Conservation (phyloP, 345 rosid species). For the Pelargonium nanum region DNA sequence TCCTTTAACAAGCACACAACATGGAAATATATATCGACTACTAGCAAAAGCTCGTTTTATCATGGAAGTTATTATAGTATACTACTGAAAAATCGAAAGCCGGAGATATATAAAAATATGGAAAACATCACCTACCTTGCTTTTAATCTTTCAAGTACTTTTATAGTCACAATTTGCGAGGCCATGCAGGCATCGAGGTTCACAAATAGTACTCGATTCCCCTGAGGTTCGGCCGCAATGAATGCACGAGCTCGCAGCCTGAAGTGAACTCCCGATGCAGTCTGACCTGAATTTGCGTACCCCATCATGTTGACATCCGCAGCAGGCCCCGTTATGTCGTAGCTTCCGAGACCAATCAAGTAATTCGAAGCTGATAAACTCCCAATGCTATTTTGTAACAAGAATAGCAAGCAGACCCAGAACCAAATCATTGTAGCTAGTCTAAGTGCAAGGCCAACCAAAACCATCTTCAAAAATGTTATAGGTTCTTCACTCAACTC, state of each 20-base stretch:
- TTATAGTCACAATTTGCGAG: slow-evolving; percentile 53
- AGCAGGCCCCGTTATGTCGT: slow-evolving; percentile 78
- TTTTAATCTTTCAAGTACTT: slow-evolving; percentile 59
- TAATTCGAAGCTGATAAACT: slow-evolving; percentile 28
- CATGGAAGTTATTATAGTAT: too few species aligned
- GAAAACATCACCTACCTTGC: slow-evolving; percentile 65
- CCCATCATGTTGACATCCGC: slow-evolving; percentile 88
- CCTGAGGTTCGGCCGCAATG: slow-evolving; percentile 54
- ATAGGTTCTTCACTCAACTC: neutral
- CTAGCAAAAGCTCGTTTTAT: too few species aligned
- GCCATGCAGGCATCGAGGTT: slow-evolving; percentile 83
- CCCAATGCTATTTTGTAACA: slow-evolving; percentile 14
- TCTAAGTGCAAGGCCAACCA: too few species aligned
- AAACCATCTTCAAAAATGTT: neutral
- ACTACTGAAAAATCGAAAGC: too few species aligned
- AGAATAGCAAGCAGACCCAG: slow-evolving; percentile 13
- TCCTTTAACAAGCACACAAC: too few species aligned
- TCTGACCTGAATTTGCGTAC: slow-evolving; percentile 49
- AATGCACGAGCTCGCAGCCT: slow-evolving; percentile 57
- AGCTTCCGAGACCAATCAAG: slow-evolving; percentile 62
- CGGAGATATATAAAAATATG: too few species aligned
- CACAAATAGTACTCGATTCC: slow-evolving; percentile 46
- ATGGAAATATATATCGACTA: too few species aligned
- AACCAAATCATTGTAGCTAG: slow-evolving; percentile 2
- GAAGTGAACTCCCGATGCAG: slow-evolving; percentile 59